Conservation (phyloP, 2,329 filamentous ascomycete species). For the Hymenoscyphus repandus region DNA sequence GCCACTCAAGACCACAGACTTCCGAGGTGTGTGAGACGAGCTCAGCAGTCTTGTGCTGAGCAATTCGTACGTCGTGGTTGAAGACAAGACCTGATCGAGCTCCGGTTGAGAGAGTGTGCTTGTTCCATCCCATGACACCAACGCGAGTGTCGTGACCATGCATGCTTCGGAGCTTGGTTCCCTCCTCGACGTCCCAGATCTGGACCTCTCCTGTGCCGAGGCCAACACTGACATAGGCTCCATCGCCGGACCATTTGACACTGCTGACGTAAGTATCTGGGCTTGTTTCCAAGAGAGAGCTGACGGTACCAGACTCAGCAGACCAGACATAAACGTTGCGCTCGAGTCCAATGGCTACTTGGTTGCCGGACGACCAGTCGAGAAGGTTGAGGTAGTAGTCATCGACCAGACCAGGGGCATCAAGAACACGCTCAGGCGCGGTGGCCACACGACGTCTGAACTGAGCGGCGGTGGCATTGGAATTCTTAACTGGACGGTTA, state of each 20-base stretch:
- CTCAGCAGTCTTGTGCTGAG: conserved; percentile 96
- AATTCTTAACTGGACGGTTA: conserved; percentile 86
- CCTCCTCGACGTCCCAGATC: conserved; percentile 98
- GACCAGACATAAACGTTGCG: conserved; percentile 99
- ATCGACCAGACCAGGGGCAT: conserved; percentile 91
- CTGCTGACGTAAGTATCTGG: conserved; percentile 95
- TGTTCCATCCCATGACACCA: conserved; percentile 98
- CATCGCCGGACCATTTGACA: conserved; percentile 97
- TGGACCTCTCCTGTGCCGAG: conserved; percentile 94
- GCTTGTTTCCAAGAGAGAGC: conserved; percentile 79
- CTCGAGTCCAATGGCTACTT: conserved; percentile 95
- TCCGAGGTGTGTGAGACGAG: conserved; percentile 96
- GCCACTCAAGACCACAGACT: conserved; percentile 97
- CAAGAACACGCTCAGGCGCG: conserved; percentile 90
- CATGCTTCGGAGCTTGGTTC: conserved; percentile 96
- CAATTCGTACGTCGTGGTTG: conserved; percentile 98
- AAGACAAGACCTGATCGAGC: conserved; percentile 91
- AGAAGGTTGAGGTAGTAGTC: conserved; percentile 99
- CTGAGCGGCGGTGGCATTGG: conserved; percentile 70
- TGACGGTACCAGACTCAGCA: conserved; percentile 85
- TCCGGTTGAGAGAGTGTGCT: conserved; percentile 93
- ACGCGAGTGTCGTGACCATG: conserved; percentile 94
- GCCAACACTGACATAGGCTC: conserved; percentile 92
- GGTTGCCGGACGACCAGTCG: conserved; percentile 97
- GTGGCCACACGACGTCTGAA: conserved; percentile 89